Evolutionary conservation across 2,329 filamentous ascomycete species (phyloP), one percentile per base, ranked within the genome.

Genomic region (Hypoxylon sp.): DNA sequence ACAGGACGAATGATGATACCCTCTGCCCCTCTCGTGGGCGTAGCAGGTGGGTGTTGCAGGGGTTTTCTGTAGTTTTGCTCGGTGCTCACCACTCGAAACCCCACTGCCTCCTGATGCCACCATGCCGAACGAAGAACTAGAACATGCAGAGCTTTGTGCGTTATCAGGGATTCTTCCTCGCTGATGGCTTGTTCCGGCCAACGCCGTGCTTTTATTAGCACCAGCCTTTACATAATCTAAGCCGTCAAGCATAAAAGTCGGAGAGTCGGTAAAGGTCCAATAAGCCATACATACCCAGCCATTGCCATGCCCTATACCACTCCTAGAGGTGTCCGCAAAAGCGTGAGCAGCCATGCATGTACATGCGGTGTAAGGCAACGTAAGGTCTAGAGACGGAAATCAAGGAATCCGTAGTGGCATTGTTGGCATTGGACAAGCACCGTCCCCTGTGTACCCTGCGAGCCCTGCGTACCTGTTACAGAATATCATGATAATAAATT

Each of bases 91-190:
- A 64, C 35, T 46, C 21, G 27, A 63, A 59, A 73, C 73, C 72
- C 73, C 74, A 75, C 74, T 68, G 65, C 69, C 62, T 73, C 67
- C 70, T 72, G 63, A 74, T 75, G 71, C 65, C 69, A 75, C 75
- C 72, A 75, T 75, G 61, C 73, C 72, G 67, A 75, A 75, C 48
- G 58, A 57, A 69, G 72, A 72, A 58, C 62, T 75, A 76, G 72
- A 70, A 62, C 58, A 69, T 73, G 69, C 72, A 64, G 53, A 67
- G 44, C 24, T 46, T 39, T 44, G 37, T 53, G 54, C 59, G 48
- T 66, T 64, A 70, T 67, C 66, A 72, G 47, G 65, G 70, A 60
- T 70, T 69, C 35, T 19, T 59, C 32, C 35, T 59, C 47, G 55
- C 55, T 58, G 69, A 65, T 69, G 68, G 65, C 58, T 68, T 65